Evolutionary conservation across 805 yeast genomes (phyloP).

Genomic region (Brettanomyces naardenensis): DNA sequence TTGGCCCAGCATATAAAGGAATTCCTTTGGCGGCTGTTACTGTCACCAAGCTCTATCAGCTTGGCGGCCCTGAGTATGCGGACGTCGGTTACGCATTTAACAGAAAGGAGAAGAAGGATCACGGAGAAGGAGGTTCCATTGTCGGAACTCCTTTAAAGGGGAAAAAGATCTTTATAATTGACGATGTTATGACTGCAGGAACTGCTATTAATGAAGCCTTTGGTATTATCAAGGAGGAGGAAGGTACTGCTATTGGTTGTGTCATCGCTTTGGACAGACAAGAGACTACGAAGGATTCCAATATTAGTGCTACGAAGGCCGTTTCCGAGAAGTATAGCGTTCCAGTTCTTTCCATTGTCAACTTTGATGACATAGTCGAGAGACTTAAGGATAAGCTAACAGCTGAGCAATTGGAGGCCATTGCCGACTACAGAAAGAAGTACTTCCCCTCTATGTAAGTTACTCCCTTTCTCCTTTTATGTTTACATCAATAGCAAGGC

Average conservation of each 20-base stretch:
- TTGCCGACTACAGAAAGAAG: conserved; percentile 48
- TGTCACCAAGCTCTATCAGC: conserved; percentile 84
- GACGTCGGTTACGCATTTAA: conserved; percentile 84
- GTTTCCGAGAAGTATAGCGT: conserved; percentile 66
- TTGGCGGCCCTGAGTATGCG: conserved; percentile 72
- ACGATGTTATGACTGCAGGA: conserved; percentile 98
- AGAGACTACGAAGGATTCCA: conserved; percentile 69
- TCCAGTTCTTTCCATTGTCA: conserved; percentile 79
- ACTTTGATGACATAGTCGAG: conserved; percentile 63
- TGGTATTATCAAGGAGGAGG: conserved; percentile 58
- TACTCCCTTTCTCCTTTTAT: neutral
- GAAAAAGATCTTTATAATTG: conserved; percentile 76
- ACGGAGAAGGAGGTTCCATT: conserved; percentile 95
- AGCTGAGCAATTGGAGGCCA: conserved; percentile 46
- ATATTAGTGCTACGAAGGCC: conserved; percentile 71
- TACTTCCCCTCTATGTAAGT: conserved; percentile 32
- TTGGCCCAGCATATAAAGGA: conserved; percentile 98
- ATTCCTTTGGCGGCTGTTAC: conserved; percentile 93
- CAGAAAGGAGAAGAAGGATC: conserved; percentile 94
- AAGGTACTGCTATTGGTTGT: conserved; percentile 74
- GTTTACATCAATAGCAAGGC: neutral
- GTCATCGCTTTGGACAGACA: conserved; percentile 93
- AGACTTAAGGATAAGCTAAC: conserved; percentile 49
- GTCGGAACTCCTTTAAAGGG: conserved; percentile 76
- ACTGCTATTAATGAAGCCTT: conserved; percentile 96